A percentile compares a stretch with the other conserved stretches of the same genome.
phyloP scores from a whole-genome alignment of 495 filamentous ascomycete genomes.

The Penicillium odoratum region DNA sequence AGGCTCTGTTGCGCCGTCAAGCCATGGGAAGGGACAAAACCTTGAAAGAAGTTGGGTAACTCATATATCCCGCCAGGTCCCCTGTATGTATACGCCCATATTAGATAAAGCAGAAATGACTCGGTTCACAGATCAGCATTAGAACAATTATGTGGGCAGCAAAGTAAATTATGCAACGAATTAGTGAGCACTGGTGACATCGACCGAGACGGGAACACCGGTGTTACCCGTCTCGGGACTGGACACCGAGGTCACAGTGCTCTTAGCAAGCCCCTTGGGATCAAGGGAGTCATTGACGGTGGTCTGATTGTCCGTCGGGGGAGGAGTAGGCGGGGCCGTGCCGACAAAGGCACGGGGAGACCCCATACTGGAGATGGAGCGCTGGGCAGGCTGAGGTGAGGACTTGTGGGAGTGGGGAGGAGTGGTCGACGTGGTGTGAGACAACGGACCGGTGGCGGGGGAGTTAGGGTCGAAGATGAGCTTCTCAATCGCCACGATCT shows the following conservation, averaged over 20 bases:
- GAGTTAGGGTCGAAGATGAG: slow-evolving; percentile 50
- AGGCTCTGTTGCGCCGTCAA: slow-evolving; percentile 39
- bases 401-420: slow-evolving; percentile 51
- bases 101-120: slow-evolving; percentile 35
- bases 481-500: slow-evolving; percentile 71
- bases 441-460: slow-evolving; percentile 21
- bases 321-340: slow-evolving; percentile 45
- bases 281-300: slow-evolving; percentile 32
- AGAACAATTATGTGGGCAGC: slow-evolving; percentile 40
- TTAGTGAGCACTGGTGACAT: slow-evolving; percentile 32
- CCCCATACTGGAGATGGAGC: slow-evolving; percentile 33
- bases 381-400: slow-evolving; percentile 40
- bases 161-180: slow-evolving; percentile 30
- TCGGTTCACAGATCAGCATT: slow-evolving; percentile 29
- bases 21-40: slow-evolving; percentile 34
- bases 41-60: slow-evolving; percentile 20
- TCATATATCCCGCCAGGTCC: slow-evolving; percentile 34
- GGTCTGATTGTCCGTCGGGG: slow-evolving; percentile 42
- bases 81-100: slow-evolving; percentile 49
- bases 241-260: slow-evolving; percentile 36
- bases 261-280: slow-evolving; percentile 35
- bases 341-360: slow-evolving; percentile 33
- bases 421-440: slow-evolving; percentile 38
- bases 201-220: slow-evolving; percentile 33
- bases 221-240: slow-evolving; percentile 36